Evolutionary conservation across 1,139 yeast species (phyloP), one percentile per base, ranked within the genome.

Genomic region (Entelexis sorbosivorans): DNA sequence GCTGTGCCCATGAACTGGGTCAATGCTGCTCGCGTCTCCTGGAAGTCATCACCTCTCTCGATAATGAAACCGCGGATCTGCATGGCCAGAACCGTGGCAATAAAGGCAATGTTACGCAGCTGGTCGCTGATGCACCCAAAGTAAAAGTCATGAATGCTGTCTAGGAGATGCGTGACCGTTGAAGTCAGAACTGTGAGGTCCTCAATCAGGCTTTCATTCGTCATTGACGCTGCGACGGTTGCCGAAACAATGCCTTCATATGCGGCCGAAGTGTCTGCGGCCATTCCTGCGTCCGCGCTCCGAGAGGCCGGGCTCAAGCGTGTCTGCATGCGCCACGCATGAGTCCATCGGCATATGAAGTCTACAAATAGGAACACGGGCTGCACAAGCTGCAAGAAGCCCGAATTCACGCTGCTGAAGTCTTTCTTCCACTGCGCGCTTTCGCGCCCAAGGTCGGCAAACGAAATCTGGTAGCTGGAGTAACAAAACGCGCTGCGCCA

Each of bases 341-440:
- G 47, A 13, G 44, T 48, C 52, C 51, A 48, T 5, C 50, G 46
- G 22, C 40, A 22, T 8, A 51, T 17, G 31, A 44, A 48, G 24
- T 22, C 32, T 40, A 42, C 29, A 34, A 44, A 82, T 64, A 82
- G 79, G 63, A 79, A 82, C 49, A 82, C 81, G 52, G 82, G 76
- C 60, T 82, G 91, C 9, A 83, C 83, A 66, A 84, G 83, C 62
- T 85, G 93, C 42, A 82, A 72, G 1, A 82, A 78, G 0, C 91
- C 86, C 63, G 83, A 91, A 49, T 75, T 79, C 20, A 83, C 65
- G 60, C 79, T 79, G 47, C 74, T 78, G 93, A 94, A 85, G 61
- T 78, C 82, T 2, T 75, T 77, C 54, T 75, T 70, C 94, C 94
- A 85, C 6, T 64, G 60, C 29, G 67, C 66, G n/a, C 82, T 58